These are phyloP conservation scores for Periconia digitata DNA, from an alignment of 2,329 filamentous ascomycete genomes.

Conservation along the genomic window DNA sequence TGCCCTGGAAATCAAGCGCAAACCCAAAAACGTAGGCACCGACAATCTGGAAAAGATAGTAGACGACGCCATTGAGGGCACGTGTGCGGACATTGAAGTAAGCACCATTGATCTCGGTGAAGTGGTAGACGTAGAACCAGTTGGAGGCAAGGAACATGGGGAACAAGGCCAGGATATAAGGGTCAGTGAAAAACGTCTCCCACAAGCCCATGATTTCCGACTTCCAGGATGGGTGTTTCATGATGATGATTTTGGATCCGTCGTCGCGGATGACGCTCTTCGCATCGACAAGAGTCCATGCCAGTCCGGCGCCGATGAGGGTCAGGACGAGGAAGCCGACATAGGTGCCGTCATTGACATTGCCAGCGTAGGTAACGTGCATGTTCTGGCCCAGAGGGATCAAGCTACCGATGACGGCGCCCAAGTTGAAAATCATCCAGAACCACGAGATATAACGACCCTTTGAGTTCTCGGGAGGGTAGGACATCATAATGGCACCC, in stretches of 20 bases:
- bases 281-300: slow-evolving; percentile 71
- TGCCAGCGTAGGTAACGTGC: slow-evolving; percentile 53
- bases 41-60: slow-evolving; percentile 77
- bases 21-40: slow-evolving; percentile 74
- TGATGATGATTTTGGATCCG: slow-evolving; percentile 77
- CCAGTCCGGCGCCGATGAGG: slow-evolving; percentile 68
- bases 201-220: slow-evolving; percentile 76
- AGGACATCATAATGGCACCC: slow-evolving; percentile 87
- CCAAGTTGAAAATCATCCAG: slow-evolving; percentile 94
- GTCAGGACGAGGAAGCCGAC: slow-evolving; percentile 86
- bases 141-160: slow-evolving; percentile 82
- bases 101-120: slow-evolving; percentile 70
- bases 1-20: slow-evolving; percentile 59
- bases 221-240: slow-evolving; percentile 88
- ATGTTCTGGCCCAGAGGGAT: slow-evolving; percentile 76
- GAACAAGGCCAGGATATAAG: slow-evolving; percentile 74
- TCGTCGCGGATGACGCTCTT: slow-evolving; percentile 73
- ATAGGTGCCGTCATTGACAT: slow-evolving; percentile 78
- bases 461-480: slow-evolving; percentile 78
- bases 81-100: slow-evolving; percentile 75
- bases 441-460: slow-evolving; percentile 88
- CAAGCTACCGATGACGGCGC: slow-evolving; percentile 81
- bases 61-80: slow-evolving; percentile 76
- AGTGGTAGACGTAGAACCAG: slow-evolving; percentile 79
- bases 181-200: slow-evolving; percentile 70